phyloP scores from a whole-genome alignment of 192 early-diverging fungal genomes.

The Rhizophlyctis rosea region DNA sequence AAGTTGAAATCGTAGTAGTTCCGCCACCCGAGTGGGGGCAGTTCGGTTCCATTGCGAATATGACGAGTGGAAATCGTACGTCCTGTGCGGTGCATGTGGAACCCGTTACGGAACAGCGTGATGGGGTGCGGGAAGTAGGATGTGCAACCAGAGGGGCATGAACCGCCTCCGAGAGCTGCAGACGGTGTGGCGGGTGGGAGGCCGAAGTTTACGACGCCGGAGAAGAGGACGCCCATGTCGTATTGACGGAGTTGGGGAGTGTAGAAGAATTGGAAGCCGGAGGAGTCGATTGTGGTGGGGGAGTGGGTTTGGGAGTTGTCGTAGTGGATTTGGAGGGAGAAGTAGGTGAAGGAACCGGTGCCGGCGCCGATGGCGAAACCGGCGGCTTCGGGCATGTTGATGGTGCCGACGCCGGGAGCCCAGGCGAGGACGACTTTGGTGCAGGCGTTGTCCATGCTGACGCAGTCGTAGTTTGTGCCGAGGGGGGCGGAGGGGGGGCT shows the following conservation, averaged over 20 bases:
- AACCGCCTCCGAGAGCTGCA: background rate
- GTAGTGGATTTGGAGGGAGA: slow-evolving; percentile 16
- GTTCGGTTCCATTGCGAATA: slow-evolving; percentile 23
- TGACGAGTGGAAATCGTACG: slow-evolving; percentile 18
- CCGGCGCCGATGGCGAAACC: slow-evolving; percentile 11
- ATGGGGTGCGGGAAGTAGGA: slow-evolving; percentile 12
- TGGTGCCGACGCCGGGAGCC: slow-evolving; percentile 5
- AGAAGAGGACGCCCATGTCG: slow-evolving; percentile 10
- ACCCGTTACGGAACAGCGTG: slow-evolving; percentile 15
- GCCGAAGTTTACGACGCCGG: slow-evolving; percentile 1
- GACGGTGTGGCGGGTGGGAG: slow-evolving; percentile 5
- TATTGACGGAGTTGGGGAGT: slow-evolving; percentile 6
- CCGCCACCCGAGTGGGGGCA: slow-evolving; percentile 11
- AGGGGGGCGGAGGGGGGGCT: background rate
- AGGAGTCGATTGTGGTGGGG: slow-evolving; percentile 2
- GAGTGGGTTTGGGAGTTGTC: background rate
- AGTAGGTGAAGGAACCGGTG: slow-evolving; percentile 4
- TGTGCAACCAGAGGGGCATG: slow-evolving; percentile 28
- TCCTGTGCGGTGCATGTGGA: slow-evolving; percentile 28
- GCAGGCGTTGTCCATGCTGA: background rate
- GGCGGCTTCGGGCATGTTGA: slow-evolving; percentile 1
- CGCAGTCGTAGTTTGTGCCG: background rate
- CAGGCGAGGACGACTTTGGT: slow-evolving; percentile 1
- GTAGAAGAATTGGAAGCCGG: slow-evolving; percentile 12
- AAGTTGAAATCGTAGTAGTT: slow-evolving; percentile 30